phyloP scores from a whole-genome alignment of 192 early-diverging fungal genomes.

The Coemansia sp. region DNA sequence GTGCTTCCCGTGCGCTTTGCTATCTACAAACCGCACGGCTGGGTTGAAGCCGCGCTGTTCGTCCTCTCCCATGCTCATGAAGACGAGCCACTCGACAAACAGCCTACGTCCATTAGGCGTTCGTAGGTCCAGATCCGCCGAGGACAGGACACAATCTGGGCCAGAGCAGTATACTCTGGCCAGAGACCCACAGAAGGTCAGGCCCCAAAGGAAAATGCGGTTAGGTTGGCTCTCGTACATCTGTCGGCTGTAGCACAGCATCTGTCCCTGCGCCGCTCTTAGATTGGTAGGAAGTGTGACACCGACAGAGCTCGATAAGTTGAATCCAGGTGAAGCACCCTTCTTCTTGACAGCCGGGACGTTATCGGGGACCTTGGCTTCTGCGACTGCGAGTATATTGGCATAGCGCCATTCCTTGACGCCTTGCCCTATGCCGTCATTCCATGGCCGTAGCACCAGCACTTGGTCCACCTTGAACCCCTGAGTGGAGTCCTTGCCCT shows the following conservation, averaged over 20 bases:
- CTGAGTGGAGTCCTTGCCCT: conserved; percentile 5
- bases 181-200: conserved; percentile 15
- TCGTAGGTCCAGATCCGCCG: conserved; percentile 15
- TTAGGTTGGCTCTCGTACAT: conserved; percentile 13
- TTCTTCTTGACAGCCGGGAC: background rate
- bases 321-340: background rate
- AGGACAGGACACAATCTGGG: conserved; percentile 3
- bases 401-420: background rate
- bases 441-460: conserved; percentile 7
- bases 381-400: background rate
- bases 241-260: conserved; percentile 8
- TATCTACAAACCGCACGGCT: conserved; percentile 2
- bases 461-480: conserved; percentile 8
- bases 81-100: conserved; percentile 20
- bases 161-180: background rate
- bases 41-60: conserved; percentile 17
- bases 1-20: background rate
- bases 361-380: conserved; percentile 3
- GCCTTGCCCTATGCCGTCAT: background rate
- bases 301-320: background rate
- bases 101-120: background rate
- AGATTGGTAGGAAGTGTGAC: background rate
- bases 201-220: conserved; percentile 31
- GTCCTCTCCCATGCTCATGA: conserved; percentile 6
- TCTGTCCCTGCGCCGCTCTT: conserved; percentile 1